These are phyloP conservation scores for Scedosporium dehoogii DNA, from an alignment of 2,329 filamentous ascomycete species.

Conservation along the genomic window DNA sequence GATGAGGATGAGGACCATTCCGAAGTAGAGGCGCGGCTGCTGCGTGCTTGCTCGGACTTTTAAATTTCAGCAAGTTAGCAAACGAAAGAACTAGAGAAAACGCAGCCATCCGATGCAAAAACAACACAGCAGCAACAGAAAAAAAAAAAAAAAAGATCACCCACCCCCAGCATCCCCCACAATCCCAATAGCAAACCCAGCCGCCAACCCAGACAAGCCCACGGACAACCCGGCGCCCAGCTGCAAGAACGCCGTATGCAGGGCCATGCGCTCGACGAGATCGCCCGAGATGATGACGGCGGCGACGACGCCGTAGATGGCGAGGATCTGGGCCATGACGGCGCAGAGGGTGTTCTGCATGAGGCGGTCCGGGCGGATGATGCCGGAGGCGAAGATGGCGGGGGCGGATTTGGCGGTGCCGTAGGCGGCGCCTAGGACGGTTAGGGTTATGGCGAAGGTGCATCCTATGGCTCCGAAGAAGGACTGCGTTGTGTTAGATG, in stretches of 20 bases:
- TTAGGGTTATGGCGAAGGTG: slow-evolving; percentile 38
- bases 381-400: slow-evolving; percentile 32
- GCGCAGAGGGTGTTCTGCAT: slow-evolving; percentile 34
- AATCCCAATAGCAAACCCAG: slow-evolving; percentile 36
- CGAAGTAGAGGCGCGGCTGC: slow-evolving; percentile 34
- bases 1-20: slow-evolving; percentile 38
- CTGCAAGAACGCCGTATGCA: slow-evolving; percentile 33
- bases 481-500: slow-evolving; percentile 17
- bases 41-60: slow-evolving; percentile 34
- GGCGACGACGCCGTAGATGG: slow-evolving; percentile 35
- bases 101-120: neutral
- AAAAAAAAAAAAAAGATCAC: too few relatives aligned
- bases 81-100: neutral
- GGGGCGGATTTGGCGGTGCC: slow-evolving; percentile 31
- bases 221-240: slow-evolving; percentile 32
- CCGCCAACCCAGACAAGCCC: slow-evolving; percentile 33
- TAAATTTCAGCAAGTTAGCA: neutral
- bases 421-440: slow-evolving; percentile 37
- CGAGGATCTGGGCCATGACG: slow-evolving; percentile 38
- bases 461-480: slow-evolving; percentile 33
- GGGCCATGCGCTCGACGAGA: slow-evolving; percentile 29
- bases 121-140: neutral
- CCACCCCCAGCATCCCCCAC: slow-evolving; percentile 34
- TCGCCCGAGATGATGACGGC: slow-evolving; percentile 32
- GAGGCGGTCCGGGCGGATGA: slow-evolving; percentile 32